Evolutionary conservation across 169 alveolate genomes (phyloP).

Genomic region (Babesia ovis): DNA sequence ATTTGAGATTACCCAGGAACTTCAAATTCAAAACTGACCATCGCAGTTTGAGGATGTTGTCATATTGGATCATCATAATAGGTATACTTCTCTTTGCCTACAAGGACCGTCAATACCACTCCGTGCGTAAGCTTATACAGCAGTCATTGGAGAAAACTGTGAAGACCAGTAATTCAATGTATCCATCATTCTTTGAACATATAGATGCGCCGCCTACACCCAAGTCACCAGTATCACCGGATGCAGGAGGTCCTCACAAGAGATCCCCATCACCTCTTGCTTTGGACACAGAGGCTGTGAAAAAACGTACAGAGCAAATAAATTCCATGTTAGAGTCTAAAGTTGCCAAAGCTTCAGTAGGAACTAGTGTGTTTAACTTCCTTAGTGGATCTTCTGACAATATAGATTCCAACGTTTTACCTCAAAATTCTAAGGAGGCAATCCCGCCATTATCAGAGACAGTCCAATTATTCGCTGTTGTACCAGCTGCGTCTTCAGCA

Average conservation of each 20-base stretch:
- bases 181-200: not conserved
- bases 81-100: constrained; percentile 8
- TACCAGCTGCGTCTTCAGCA: not conserved
- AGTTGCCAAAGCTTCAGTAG: not conserved
- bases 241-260: not conserved
- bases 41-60: not conserved
- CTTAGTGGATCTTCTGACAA: not conserved
- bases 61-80: not conserved
- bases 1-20: not conserved
- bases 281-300: not conserved
- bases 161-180: not conserved
- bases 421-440: not conserved
- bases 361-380: not conserved
- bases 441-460: not conserved
- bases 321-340: too few relatives aligned
- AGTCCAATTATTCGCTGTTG: not conserved
- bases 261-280: not conserved
- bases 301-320: not conserved
- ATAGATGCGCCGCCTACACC: not conserved
- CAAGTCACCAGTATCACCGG: not conserved
- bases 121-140: constrained; percentile 13
- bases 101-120: constrained; percentile 19
- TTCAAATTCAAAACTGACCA: not conserved
- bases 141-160: not conserved
- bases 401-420: not conserved